Evolutionary conservation across 495 filamentous ascomycete genomes (phyloP).

Genomic region (Hypoxylon intermedium): DNA sequence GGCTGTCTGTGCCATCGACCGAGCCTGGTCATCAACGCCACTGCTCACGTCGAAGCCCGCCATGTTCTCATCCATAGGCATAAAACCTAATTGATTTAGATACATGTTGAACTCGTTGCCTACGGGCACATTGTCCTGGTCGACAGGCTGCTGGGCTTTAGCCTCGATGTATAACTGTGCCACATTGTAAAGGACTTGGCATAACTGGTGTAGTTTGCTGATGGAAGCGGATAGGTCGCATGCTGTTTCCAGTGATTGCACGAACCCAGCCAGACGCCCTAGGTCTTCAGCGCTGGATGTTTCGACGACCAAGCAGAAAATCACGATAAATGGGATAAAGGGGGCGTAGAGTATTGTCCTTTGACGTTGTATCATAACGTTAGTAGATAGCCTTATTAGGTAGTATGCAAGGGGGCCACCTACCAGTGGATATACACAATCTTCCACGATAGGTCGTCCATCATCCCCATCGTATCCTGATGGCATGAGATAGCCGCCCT

Average conservation of each 20-base stretch:
- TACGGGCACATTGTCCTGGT: constrained; percentile 55
- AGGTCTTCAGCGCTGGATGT: constrained; percentile 58
- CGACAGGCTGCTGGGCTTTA: constrained; percentile 56
- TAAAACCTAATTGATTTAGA: constrained; percentile 67
- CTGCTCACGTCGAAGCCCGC: constrained; percentile 19
- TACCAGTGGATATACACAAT: constrained; percentile 71
- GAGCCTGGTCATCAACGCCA: constrained; percentile 12
- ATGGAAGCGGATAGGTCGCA: constrained; percentile 62
- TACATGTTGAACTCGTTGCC: constrained; percentile 71
- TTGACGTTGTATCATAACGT: background rate
- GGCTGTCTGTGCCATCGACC: constrained; percentile 46
- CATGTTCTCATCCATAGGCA: constrained; percentile 49
- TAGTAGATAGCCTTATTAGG: too few relatives aligned
- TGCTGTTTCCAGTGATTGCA: constrained; percentile 60
- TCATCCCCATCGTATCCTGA: constrained; percentile 59
- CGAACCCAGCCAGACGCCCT: constrained; percentile 61
- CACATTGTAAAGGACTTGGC: constrained; percentile 66
- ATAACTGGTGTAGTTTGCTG: constrained; percentile 65
- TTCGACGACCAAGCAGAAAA: constrained; percentile 73
- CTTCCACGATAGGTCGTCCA: constrained; percentile 53
- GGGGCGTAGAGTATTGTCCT: constrained; percentile 71
- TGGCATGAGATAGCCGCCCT: constrained; percentile 62
- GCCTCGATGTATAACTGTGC: constrained; percentile 69
- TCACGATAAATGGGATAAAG: constrained; percentile 72
- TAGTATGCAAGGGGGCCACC: constrained; percentile 13